These are phyloP conservation scores for Colletotrichum orbiculare DNA, from an alignment of 2,329 filamentous ascomycete genomes.

Conservation along the genomic window DNA sequence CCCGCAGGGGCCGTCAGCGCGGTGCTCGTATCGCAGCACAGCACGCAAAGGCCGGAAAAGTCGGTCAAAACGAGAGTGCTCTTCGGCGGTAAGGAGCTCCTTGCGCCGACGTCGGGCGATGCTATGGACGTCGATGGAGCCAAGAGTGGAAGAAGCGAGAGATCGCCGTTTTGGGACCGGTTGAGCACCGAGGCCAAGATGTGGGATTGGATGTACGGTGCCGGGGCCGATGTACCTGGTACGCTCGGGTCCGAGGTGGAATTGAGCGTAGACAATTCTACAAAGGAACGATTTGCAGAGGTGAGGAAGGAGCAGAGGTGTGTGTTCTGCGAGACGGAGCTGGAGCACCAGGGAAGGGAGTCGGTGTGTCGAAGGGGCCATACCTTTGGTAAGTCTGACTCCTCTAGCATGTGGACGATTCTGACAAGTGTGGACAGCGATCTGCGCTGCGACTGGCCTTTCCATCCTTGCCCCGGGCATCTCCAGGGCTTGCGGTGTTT, in stretches of 20 bases:
- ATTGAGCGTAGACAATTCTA: constrained; percentile 26
- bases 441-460: constrained; percentile 64
- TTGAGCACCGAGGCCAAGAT: constrained; percentile 65
- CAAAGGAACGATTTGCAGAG: constrained; percentile 53
- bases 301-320: constrained; percentile 54
- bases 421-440: constrained; percentile 49
- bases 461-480: constrained; percentile 65
- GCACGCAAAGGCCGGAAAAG: constrained; percentile 60
- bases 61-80: constrained; percentile 49
- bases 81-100: constrained; percentile 44
- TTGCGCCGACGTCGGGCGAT: background rate
- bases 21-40: constrained; percentile 61
- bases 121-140: constrained; percentile 18
- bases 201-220: constrained; percentile 71
- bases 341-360: constrained; percentile 47
- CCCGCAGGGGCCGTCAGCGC: constrained; percentile 64
- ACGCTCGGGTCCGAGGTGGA: constrained; percentile 38
- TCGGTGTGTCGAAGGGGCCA: constrained; percentile 54
- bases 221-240: constrained; percentile 58
- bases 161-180: constrained; percentile 1
- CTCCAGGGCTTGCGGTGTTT: constrained; percentile 66
- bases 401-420: background rate
- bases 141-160: background rate
- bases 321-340: constrained; percentile 56
- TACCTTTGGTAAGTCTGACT: constrained; percentile 49